Evolutionary conservation across 2,329 filamentous ascomycete species (phyloP).

Genomic region (Aureobasidium leucospermi): DNA sequence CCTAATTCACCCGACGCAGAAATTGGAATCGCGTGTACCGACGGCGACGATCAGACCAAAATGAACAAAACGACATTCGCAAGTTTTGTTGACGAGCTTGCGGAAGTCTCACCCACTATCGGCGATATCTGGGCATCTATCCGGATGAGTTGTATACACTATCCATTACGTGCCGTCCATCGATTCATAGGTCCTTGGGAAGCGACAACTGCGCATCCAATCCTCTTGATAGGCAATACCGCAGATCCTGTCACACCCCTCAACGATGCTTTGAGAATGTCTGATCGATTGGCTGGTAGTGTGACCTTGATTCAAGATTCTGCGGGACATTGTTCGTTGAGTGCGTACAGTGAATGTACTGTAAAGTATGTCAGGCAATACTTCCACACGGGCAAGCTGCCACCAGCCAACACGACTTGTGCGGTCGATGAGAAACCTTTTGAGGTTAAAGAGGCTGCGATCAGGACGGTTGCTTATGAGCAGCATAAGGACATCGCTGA

Average conservation of each 20-base stretch:
- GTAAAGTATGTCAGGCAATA: not conserved
- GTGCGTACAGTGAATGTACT: not conserved
- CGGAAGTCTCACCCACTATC: constrained; percentile 24
- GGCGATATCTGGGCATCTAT: constrained; percentile 32
- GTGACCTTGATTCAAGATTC: constrained; percentile 38
- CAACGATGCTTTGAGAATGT: constrained; percentile 38
- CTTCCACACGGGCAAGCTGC: not conserved
- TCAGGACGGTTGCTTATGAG: not conserved
- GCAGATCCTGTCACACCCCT: constrained; percentile 55
- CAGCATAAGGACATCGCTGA: not conserved
- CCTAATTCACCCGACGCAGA: constrained; percentile 13
- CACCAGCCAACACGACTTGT: not conserved
- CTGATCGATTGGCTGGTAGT: constrained; percentile 35
- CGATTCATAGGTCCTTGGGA: constrained; percentile 17
- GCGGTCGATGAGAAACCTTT: not conserved
- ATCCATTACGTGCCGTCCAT: not conserved
- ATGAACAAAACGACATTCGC: constrained; percentile 17
- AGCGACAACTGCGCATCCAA: constrained; percentile 43
- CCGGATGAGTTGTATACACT: constrained; percentile 28
- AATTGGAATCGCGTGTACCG: constrained; percentile 30
- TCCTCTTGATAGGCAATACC: constrained; percentile 51
- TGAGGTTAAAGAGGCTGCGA: not conserved
- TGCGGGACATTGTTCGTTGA: constrained; percentile 24
- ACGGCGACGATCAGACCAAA: constrained; percentile 24
- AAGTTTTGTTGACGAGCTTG: constrained; percentile 20